Percentiles rank a stretch among this genome's conserved stretches.
These are phyloP conservation scores for Populus hybrid DNA, from an alignment of 441 rosid species.

Conservation along the genomic window DNA sequence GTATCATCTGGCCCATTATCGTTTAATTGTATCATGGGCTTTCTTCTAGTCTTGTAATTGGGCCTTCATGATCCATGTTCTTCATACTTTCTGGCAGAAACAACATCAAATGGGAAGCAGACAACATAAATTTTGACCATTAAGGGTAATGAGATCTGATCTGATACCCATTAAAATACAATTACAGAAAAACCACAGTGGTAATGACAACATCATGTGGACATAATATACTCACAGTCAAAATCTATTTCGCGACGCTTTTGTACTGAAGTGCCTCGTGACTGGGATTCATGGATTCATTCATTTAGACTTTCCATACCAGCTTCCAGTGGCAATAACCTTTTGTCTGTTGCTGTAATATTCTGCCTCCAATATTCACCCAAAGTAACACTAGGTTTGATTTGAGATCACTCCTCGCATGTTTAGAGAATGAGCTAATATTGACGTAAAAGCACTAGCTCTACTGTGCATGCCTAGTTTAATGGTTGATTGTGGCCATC, in stretches of 20 bases:
- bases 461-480: neutral
- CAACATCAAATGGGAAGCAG: too few relatives aligned
- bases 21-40: neutral
- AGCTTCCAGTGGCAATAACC: neutral
- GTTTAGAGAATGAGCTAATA: too few relatives aligned
- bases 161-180: neutral
- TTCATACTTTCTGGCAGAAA: neutral
- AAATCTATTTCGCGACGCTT: too few relatives aligned
- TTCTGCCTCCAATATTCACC: neutral
- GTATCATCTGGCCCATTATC: neutral
- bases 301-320: neutral
- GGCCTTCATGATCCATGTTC: neutral
- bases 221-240: too few relatives aligned
- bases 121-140: too few relatives aligned
- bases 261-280: neutral
- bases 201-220: too few relatives aligned
- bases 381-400: neutral
- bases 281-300: neutral
- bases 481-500: neutral
- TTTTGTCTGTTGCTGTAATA: neutral
- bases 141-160: neutral
- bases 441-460: neutral
- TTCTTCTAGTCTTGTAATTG: neutral
- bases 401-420: too few relatives aligned
- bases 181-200: too few relatives aligned